Percentiles rank a stretch among this genome's conserved stretches.
Conservation (phyloP, 1,139 yeast genomes). For the Hansenula sp. region DNA sequence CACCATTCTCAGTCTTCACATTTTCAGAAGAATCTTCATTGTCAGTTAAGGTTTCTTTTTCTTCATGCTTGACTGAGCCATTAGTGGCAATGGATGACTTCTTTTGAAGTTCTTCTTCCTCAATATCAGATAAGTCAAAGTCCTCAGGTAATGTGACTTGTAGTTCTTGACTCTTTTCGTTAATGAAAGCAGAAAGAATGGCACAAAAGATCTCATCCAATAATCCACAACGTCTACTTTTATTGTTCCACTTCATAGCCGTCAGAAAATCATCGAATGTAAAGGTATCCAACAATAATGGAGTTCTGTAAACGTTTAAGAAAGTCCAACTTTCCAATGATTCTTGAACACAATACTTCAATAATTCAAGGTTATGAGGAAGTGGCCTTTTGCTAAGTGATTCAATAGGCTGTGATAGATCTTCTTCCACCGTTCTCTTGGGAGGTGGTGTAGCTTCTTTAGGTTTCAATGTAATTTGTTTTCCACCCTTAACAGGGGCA, state of each 20-base stretch:
- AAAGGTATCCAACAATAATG: conserved; percentile 63
- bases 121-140: conserved; percentile 26
- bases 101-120: conserved; percentile 21
- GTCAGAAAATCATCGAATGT: conserved; percentile 77
- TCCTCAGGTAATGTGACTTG: conserved; percentile 13
- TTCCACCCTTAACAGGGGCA: background rate
- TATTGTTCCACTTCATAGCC: conserved; percentile 52
- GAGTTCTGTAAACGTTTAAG: conserved; percentile 64
- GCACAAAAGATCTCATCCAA: conserved; percentile 75
- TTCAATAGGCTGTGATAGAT: conserved; percentile 28
- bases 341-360: conserved; percentile 31
- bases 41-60: conserved; percentile 15
- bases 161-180: conserved; percentile 19
- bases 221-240: conserved; percentile 46
- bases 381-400: conserved; percentile 14
- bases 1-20: conserved; percentile 14
- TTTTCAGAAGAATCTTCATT: conserved; percentile 15
- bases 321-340: conserved; percentile 74
- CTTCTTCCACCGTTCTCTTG: conserved; percentile 30
- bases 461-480: conserved; percentile 4
- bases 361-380: conserved; percentile 16
- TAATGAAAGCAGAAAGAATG: conserved; percentile 29
- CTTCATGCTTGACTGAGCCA: conserved; percentile 14
- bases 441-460: conserved; percentile 16
- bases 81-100: conserved; percentile 9